These are phyloP conservation scores for Pythium utonaiense DNA, from an alignment of 352 stramenopile species.

Conservation along the genomic window DNA sequence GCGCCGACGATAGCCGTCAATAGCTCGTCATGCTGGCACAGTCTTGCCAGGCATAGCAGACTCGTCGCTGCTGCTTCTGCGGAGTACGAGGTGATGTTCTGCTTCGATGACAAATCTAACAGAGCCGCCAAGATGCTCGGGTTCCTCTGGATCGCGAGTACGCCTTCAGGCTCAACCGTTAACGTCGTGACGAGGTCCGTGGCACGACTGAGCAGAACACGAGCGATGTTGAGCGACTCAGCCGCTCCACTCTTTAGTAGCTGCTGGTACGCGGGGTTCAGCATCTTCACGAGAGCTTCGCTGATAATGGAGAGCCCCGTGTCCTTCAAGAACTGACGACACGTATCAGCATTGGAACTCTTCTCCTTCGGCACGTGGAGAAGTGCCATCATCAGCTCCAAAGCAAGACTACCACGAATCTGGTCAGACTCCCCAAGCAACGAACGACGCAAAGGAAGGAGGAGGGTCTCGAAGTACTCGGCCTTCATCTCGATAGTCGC, in stretches of 20 bases:
- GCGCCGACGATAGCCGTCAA: slow-evolving; percentile 50
- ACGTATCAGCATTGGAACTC: slow-evolving; percentile 51
- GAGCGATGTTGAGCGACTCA: slow-evolving; percentile 30
- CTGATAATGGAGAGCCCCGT: slow-evolving; percentile 46
- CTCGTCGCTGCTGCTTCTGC: slow-evolving; percentile 55
- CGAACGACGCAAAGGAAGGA: slow-evolving; percentile 56
- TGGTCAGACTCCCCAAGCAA: slow-evolving; percentile 75
- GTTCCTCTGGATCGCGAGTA: slow-evolving; percentile 54
- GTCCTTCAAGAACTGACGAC: slow-evolving; percentile 51
- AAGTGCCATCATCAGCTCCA: slow-evolving; percentile 67
- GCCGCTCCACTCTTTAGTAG: slow-evolving; percentile 35
- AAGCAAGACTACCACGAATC: slow-evolving; percentile 61
- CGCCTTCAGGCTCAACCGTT: slow-evolving; percentile 33
- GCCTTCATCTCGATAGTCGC: slow-evolving; percentile 46
- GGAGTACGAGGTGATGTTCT: slow-evolving; percentile 58
- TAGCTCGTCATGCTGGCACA: slow-evolving; percentile 63
- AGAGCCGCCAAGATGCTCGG: slow-evolving; percentile 54
- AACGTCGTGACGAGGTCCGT: slow-evolving; percentile 62
- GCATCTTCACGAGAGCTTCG: slow-evolving; percentile 67
- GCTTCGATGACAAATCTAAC: slow-evolving; percentile 49
- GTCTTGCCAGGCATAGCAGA: slow-evolving; percentile 50
- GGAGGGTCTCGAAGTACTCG: slow-evolving; percentile 56
- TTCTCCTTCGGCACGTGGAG: slow-evolving; percentile 42
- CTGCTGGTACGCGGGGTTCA: slow-evolving; percentile 64
- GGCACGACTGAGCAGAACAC: slow-evolving; percentile 64